phyloP scores from a whole-genome alignment of 495 filamentous ascomycete genomes.

The Penicillium odoratum region DNA sequence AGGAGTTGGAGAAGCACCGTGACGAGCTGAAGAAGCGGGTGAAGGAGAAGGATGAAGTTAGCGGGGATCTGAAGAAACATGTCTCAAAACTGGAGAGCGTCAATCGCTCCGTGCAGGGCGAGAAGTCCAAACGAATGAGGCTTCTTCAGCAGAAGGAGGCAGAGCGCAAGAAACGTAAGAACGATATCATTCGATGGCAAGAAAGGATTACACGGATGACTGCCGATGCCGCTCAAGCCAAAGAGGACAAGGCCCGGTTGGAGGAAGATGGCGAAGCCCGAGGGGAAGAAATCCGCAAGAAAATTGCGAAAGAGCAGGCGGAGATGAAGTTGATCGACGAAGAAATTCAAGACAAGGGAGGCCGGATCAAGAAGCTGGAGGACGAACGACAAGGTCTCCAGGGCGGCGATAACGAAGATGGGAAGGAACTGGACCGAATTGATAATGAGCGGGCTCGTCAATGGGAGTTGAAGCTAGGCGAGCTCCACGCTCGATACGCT shows the following conservation, averaged over 20 bases:
- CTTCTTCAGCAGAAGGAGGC: constrained; percentile 61
- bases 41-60: constrained; percentile 27
- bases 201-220: constrained; percentile 52
- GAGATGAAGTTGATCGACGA: constrained; percentile 61
- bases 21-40: constrained; percentile 72
- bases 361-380: constrained; percentile 62
- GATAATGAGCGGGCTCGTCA: constrained; percentile 59
- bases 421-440: constrained; percentile 48
- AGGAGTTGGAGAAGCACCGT: constrained; percentile 60
- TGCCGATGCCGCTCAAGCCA: constrained; percentile 46
- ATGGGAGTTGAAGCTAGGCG: constrained; percentile 52
- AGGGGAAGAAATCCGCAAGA: constrained; percentile 50
- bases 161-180: constrained; percentile 60
- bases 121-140: constrained; percentile 74
- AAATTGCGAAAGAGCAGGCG: constrained; percentile 52
- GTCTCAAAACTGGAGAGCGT: constrained; percentile 76
- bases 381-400: constrained; percentile 52
- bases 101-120: constrained; percentile 80
- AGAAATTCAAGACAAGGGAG: constrained; percentile 60
- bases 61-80: constrained; percentile 45
- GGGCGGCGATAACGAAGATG: constrained; percentile 50
- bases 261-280: constrained; percentile 46
- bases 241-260: constrained; percentile 46
- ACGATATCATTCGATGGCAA: constrained; percentile 60
- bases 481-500: constrained; percentile 53